These are phyloP conservation scores for Aspergillus incahuasiensis DNA, from an alignment of 495 filamentous ascomycete genomes.

Conservation along the genomic window DNA sequence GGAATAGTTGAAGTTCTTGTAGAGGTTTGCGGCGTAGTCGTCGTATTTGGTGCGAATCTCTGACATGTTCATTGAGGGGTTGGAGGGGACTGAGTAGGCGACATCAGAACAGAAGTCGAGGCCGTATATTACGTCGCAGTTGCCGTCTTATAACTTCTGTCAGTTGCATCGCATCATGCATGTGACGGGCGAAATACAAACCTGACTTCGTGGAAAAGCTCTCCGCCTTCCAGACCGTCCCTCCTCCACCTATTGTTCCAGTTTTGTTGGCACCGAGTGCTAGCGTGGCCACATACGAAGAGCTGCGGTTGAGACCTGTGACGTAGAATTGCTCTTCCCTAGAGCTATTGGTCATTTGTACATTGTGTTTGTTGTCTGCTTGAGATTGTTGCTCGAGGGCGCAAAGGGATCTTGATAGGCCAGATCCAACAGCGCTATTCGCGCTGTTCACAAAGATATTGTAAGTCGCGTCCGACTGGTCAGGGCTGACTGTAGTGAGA, in stretches of 20 bases:
- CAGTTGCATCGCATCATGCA: no score
- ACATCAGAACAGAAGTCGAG: slow-evolving; percentile 80
- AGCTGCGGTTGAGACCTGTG: slow-evolving; percentile 61
- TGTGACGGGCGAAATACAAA: no score
- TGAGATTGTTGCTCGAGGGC: slow-evolving; percentile 60
- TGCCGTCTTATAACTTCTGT: slow-evolving; percentile 47
- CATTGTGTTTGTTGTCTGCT: slow-evolving; percentile 50
- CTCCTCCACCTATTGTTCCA: slow-evolving; percentile 59
- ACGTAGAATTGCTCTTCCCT: slow-evolving; percentile 87
- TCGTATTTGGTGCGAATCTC: slow-evolving; percentile 66
- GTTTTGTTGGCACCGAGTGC: slow-evolving; percentile 56
- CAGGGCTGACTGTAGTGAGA: slow-evolving; percentile 57
- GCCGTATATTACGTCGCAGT: slow-evolving; percentile 80
- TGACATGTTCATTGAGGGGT: slow-evolving; percentile 45
- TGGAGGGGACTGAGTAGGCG: slow-evolving; percentile 85
- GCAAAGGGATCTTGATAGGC: slow-evolving; percentile 71
- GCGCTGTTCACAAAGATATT: slow-evolving; percentile 72
- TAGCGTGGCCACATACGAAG: slow-evolving; percentile 66
- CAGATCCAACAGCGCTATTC: slow-evolving; percentile 54
- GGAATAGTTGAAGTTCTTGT: slow-evolving; percentile 73
- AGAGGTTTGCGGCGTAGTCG: slow-evolving; percentile 51
- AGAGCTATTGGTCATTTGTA: slow-evolving; percentile 51
- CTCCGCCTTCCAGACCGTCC: slow-evolving; percentile 62
- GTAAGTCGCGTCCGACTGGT: slow-evolving; percentile 60
- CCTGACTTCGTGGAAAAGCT: slow-evolving; percentile 73